Base-by-base conservation (phyloP, 371 early-diverging fungal species). In the Paraphysoderma sedebokerense region DNA sequence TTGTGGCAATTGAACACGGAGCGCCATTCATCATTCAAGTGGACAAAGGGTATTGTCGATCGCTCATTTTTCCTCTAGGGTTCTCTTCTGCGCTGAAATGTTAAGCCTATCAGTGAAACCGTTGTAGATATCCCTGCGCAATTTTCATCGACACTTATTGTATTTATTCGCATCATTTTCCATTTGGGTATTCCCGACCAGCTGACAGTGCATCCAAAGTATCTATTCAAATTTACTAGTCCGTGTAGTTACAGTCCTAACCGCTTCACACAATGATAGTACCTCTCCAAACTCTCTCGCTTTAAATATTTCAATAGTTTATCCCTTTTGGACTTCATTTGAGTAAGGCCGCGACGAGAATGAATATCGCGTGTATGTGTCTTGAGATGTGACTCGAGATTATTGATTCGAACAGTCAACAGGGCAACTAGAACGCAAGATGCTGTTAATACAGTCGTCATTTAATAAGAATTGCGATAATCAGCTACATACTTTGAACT, bases 231-330 rank as follows among this genome's bases (percentile, higher is more conserved):
- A n/a, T n/a, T n/a, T n/a, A n/a, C n/a, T n/a, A n/a, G n/a, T n/a
- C n/a, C n/a, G n/a, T n/a, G n/a, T n/a, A n/a, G n/a, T 24, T 46
- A 37, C 49, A 86, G 61, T 7, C 86, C 85, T 38, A 86, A 69
- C 34, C 70, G 63, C 46, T 77, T 66, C 26, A 86, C 65, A 49
- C 82, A 82, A 28, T 54, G 48, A 47, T 73, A 69, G 58, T 85
- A 86, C 65, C 83, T 67, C 50, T 69, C 67, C n/a, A 75, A 62
- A 48, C 66, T 60, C 56, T 75, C 70, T 48, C 76, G 67, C 68
- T 87, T 80, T 38, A 95, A 67, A 59, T 95, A 93, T 59, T 82
- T 82, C 34, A 93, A 69, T n/a, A 91, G 74, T 42, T 71, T 77
- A 46, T 80, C 81, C 20, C 92, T 73, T 66, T 87, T 81, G 52